Base-by-base conservation (phyloP, 495 filamentous ascomycete species). In the Lepidopterella palustris region DNA sequence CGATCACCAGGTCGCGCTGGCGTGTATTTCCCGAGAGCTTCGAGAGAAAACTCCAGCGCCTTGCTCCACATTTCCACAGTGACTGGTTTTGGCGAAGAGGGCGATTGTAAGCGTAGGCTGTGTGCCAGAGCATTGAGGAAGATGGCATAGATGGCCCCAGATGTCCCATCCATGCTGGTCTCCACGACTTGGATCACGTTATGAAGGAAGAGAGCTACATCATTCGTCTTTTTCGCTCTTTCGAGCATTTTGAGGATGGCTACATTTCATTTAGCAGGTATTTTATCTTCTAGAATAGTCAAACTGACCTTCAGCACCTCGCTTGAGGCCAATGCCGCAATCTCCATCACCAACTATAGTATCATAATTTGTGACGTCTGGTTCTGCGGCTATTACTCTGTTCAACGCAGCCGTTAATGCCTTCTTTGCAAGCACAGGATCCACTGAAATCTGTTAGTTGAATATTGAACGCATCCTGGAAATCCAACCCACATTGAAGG, bases 311-410 rank as follows among this genome's bases (percentile, higher is more conserved):
- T 97, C 90, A 29, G 93, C 93, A 23, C 93, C 93, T 53, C 91
- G 82, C 76, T 89, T 90, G 39, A 98, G 77, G 0, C 90, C 90
- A 27, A 90, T 85, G 0, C 93, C 93, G 72, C 93, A 98, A 74
- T 98, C 93, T 42, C 93, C 93, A 71, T 98, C 93, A 50, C 93
- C 93, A 51, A 96, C 90, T 25, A 95, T 82, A 0, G 90, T 95
- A 69, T 98, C 93, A 70, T 85, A 97, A 55, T 79, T 84, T 6
- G 95, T 97, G 26, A 97, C 81, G 56, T 91, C 84, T 3, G 88
- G 83, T 68, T 98, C 93, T 0, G 82, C 88, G 0, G 75, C 78
- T 59, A 97, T 87, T 45, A 97, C 71, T 45, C 77, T 77, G 52
- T 87, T 74, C 13, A 97, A 77, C 2, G 81, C 92, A n/a, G 78